These are phyloP conservation scores for Sphagnum magellanicum DNA, from an alignment of 228 moss, liverwort and hornwort species.

Conservation along the genomic window DNA sequence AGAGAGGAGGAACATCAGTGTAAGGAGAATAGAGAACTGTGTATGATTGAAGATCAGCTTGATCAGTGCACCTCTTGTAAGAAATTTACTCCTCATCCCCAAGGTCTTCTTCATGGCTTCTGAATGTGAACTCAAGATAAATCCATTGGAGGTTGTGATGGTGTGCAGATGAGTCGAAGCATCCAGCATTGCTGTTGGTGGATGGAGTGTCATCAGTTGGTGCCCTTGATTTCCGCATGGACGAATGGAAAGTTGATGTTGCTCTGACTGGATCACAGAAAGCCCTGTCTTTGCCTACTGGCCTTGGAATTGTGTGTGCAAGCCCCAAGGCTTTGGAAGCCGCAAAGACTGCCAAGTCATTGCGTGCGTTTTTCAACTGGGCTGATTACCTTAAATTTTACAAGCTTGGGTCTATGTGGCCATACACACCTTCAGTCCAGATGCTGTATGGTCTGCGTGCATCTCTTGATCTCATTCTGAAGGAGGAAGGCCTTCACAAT, in stretches of 20 bases:
- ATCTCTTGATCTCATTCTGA: slow-evolving; percentile 70
- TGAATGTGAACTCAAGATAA: neutral
- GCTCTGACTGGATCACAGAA: slow-evolving; percentile 95
- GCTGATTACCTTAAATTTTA: slow-evolving; percentile 57
- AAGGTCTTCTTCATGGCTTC: neutral
- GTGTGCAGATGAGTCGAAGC: slow-evolving; percentile 39
- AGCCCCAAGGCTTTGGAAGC: slow-evolving; percentile 75
- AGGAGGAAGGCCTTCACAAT: slow-evolving; percentile 77
- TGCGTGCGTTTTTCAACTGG: slow-evolving; percentile 77
- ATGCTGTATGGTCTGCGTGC: slow-evolving; percentile 76
- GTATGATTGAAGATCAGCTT: no score
- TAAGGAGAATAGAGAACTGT: no score
- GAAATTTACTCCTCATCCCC: no score
- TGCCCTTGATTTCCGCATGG: slow-evolving; percentile 87
- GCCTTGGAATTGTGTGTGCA: slow-evolving; percentile 80
- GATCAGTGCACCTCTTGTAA: no score
- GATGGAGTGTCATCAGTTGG: slow-evolving; percentile 97
- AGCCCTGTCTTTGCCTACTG: slow-evolving; percentile 81
- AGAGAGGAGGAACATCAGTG: no score
- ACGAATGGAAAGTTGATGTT: slow-evolving; percentile 96
- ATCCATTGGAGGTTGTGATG: neutral
- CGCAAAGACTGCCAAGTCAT: slow-evolving; percentile 55
- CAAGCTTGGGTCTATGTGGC: slow-evolving; percentile 65
- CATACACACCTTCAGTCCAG: slow-evolving; percentile 82
- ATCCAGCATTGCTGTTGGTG: slow-evolving; percentile 80